Evolutionary conservation across 192 early-diverging fungal species (phyloP).

Genomic region (Geranomyces variabilis): DNA sequence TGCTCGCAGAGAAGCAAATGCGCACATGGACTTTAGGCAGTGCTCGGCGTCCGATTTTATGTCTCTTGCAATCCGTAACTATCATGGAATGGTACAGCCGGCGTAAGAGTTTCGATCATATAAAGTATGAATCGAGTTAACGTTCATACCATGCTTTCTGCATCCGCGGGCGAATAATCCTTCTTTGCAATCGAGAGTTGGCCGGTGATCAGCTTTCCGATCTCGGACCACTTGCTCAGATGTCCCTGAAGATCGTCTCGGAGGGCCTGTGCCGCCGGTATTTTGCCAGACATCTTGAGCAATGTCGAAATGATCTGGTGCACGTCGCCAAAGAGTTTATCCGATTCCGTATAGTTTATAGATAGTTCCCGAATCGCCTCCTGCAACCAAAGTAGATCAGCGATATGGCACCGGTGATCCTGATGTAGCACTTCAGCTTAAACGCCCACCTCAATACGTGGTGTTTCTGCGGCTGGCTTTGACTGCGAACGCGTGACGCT

Average conservation of each 20-base stretch:
- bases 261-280: not conserved
- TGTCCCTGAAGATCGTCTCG: conserved; percentile 2
- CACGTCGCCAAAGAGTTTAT: not conserved
- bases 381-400: not conserved
- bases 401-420: no score
- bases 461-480: not conserved
- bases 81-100: not conserved
- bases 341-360: not conserved
- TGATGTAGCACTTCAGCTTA: no score
- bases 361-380: not conserved
- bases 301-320: not conserved
- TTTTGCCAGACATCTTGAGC: conserved; percentile 9
- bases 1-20: conserved; percentile 17
- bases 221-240: not conserved
- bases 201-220: not conserved
- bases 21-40: conserved; percentile 6
- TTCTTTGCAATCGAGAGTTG: not conserved
- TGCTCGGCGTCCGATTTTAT: conserved; percentile 3
- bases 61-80: not conserved
- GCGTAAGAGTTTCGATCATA: no score
- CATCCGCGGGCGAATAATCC: no score
- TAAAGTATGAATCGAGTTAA: no score
- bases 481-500: not conserved
- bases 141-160: no score
- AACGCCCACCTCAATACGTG: not conserved